Base-by-base conservation (phyloP, 306 rosid species). In the Cucurbita moschata region DNA sequence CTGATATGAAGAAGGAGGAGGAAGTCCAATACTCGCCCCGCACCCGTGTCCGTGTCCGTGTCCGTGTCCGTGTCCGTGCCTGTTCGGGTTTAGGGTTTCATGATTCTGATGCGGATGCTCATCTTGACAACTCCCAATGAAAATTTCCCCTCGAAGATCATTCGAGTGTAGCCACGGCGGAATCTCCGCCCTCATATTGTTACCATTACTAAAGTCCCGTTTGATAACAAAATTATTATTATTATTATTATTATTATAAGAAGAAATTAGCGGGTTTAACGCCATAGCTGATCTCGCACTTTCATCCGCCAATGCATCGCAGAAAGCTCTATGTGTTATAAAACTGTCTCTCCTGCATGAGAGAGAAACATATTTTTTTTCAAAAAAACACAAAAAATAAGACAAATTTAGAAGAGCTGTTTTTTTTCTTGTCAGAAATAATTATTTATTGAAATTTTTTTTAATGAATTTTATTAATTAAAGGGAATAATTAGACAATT, bases 301-400 rank as follows among this genome's bases (percentile, higher is more conserved):
- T 77, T 95, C 99, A 53, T 95, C 96, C 76, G 92, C 96, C 65
- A 95, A 82, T 75, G 96, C 97, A 82, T 95, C 96, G 81, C 99
- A 95, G 75, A 95, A 95, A 10, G 99, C 97, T 91, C 99, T 89
- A 83, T 95, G 99, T 30, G 99, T 90, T 78, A 89, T 89, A 87
- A 94, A 94, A 80, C 97, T 90, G 83, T 94, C 99, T 83, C 96
- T 89, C 83, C 99, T 95, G 16, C 35, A 50, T 8, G 38, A 11
- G 6, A 35, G 59, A 42, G n/a, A 49, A 10, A 58, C 26, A 39
- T 0, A 30, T 0, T 30, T 30, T 30, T 30, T 3, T 30, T 30
- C 3, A 62, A 7, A 6, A 1, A 14, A 7, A 5, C 43, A 4
- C 8, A 19, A 43, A 26, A 15, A 61, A 4, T 43, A 46, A 23